Base-by-base conservation (phyloP, 2,329 filamentous ascomycete genomes). In the Monilinia polystroma region DNA sequence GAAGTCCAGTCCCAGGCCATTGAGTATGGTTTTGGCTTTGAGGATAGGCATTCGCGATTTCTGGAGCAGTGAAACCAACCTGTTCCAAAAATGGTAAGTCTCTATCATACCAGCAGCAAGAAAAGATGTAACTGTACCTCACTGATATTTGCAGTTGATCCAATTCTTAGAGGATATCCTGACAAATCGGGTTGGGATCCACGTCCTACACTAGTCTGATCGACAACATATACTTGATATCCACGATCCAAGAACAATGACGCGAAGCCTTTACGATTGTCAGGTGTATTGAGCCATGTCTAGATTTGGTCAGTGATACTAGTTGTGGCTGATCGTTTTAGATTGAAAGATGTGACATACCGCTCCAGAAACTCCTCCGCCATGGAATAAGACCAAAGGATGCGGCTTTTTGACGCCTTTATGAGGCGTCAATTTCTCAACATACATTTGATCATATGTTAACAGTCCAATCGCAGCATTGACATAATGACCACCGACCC, bases 361-460 rank as follows among this genome's bases (percentile, higher is more conserved):
- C 20, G 67, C 66, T 29, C 70, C 70, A 29, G 67, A 68, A 4
- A 67, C 49, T 10, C 66, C 67, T n/a, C 69, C 66, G 4, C 69
- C 69, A 54, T 70, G 68, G 41, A 72, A 69, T 23, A 71, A 55
- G 14, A 72, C 68, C 20, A 71, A 7, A 14, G 69, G 69, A 52
- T 68, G 66, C 41, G 68, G 59, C 23, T 70, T 60, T 26, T 62
- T 54, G 32, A 65, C 49, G 16, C 66, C 68, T 14, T 32, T 23
- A 20, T 49, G 3, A 32, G 81, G 80, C 7, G 72, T 72, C 35
- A 84, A 76, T 68, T 77, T 78, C 75, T 84, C 83, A 35, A 84
- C 81, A 70, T 84, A 84, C 77, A 84, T 81, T 75, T 84, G 82
- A 68, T 79, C 68, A 45, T 68, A 70, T n/a, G 66, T 69, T 47